Base-by-base conservation (phyloP, 495 filamentous ascomycete species). In the Penicillium argentinense region DNA sequence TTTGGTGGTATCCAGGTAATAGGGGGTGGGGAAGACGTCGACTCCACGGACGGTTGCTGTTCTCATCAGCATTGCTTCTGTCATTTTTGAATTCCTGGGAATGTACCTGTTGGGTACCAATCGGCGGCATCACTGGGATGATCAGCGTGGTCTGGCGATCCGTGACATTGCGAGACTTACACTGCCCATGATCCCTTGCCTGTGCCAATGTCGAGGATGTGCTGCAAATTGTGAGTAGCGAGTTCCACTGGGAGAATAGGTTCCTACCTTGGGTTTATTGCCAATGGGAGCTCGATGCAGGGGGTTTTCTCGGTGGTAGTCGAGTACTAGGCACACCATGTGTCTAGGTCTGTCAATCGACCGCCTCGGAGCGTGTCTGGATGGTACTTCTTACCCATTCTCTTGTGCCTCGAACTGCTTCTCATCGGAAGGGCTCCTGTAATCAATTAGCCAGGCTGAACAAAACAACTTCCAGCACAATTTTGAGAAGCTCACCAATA, bases 1-100 rank as follows among this genome's bases (percentile, higher is more conserved):
- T 68, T 68, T 14, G 64, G 63, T 8, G 64, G 63, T 25, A 68
- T 57, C 59, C 56, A 59, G 11, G 47, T 47, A 12, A 51, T 43
- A 16, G 53, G 55, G 14, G 55, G 55, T 11, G n/a, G 55, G 55
- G 29, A 54, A 58, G 11, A 58, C 40, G 22, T 58, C 55, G 9
- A 58, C 47, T 14, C 55, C 55, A 8, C 55, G 55, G 11, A 58
- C 51, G 24, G 28, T 58, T 13, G 55, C 55, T 59, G 39, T 12
- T 13, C n/a, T 19, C 27, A 1, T 19, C 6, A 22, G 8, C 21
- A 26, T 11, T 0, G n/a, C 9, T 24, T 25, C n/a, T n/a, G n/a
- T n/a, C n/a, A n/a, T n/a, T n/a, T n/a, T n/a, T n/a, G n/a, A n/a
- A n/a, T n/a, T n/a, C n/a, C n/a, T n/a, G n/a, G 13, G 13, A 19